Percentiles rank a stretch among this genome's conserved stretches.
phyloP scores from a whole-genome alignment of 257 asterid genomes.

The Solanum bukasovii region DNA sequence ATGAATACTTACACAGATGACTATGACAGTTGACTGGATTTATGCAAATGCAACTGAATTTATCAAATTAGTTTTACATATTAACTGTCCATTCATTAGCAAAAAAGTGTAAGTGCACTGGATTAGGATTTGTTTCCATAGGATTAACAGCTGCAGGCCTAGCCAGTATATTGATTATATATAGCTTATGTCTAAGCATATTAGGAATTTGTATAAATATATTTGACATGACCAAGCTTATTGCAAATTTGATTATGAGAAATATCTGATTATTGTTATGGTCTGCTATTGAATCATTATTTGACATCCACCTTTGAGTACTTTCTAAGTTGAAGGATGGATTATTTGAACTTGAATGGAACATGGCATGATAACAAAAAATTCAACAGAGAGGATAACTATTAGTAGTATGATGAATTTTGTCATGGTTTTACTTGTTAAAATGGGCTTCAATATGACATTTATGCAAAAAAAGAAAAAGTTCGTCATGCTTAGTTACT shows the following conservation, averaged over 20 bases:
- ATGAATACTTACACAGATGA: background rate
- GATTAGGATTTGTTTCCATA: background rate
- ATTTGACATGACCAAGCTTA: background rate
- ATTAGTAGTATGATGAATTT: background rate
- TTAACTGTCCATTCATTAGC: background rate
- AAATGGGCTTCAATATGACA: background rate
- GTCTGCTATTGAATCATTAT: conserved; percentile 48
- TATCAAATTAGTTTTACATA: background rate
- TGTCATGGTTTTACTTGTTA: background rate
- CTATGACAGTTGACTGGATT: background rate
- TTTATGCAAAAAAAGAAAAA: background rate
- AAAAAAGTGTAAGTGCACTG: background rate
- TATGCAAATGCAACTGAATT: background rate
- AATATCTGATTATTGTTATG: conserved; percentile 26
- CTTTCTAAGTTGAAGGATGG: background rate
- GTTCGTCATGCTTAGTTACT: background rate
- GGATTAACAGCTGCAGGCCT: background rate
- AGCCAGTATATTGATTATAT: background rate
- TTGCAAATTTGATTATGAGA: background rate
- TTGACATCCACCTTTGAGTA: background rate
- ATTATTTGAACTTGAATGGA: background rate
- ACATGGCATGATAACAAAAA: background rate
- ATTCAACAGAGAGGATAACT: background rate
- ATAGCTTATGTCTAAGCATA: background rate
- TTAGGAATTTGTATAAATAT: background rate